Base-by-base conservation (phyloP, 495 filamentous ascomycete genomes). In the Daldinia caldariorum region DNA sequence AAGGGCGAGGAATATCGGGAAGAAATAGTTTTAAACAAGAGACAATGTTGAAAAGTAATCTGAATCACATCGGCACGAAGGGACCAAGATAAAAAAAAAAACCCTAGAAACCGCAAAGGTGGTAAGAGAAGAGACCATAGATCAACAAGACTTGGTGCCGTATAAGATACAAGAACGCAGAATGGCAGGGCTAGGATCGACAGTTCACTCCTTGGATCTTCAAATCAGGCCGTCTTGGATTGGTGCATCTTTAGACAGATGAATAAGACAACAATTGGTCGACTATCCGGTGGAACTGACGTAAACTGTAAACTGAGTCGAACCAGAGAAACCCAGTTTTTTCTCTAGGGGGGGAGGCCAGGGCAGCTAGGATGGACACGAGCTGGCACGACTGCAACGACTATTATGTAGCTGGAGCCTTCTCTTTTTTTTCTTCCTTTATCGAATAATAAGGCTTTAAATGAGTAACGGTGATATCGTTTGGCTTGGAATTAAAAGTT, bases 221-320 rank as follows among this genome's bases (percentile, higher is more conserved):
- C 61, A 63, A 67, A 49, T 55, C 49, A 67, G 64, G 73, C 63
- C 61, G 63, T 63, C 72, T 58, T 58, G 61, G 68, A 68, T 64
- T 55, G 63, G 63, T 26, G 58, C 67, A 67, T 75, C 69, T 58
- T 47, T 69, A 32, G 54, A 56, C 57, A 13, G 58, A 32, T 58
- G 57, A 67, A 20, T 67, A 13, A 54, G 32, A 72, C 59, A 63
- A 63, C 74, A 67, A 77, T 77, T 75, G 72, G 75, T 49, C 43
- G 49, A 61, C 50, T 50, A 43, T 26, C n/a, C 58, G 60, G 61
- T 20, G 43, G 16, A 57, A 67, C 47, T 72, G 64, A 66, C 70
- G 53, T 72, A 60, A 71, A 66, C 22, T 54, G 63, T 70, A 60
- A 71, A 66, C 22, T 54, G 63, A 67, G 51, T 69, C 56, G 64